Conservation (phyloP, 179 eudicot genomes). For the Patellifolia procumbens region DNA sequence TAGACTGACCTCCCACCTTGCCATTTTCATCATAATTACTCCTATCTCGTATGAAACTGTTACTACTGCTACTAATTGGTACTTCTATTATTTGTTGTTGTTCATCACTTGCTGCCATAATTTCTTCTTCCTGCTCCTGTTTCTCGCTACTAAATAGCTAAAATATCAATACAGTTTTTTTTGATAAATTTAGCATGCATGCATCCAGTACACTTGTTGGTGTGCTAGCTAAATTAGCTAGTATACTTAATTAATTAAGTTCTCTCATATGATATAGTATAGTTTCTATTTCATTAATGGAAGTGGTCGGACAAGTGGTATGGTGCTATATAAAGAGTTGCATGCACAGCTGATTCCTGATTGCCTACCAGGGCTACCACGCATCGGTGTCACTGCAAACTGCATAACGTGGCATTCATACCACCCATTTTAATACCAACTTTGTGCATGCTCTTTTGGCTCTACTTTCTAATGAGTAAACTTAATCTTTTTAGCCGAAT, state of each 20-base stretch:
- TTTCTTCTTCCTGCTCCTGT: not conserved
- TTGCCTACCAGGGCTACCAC: constrained; percentile 5
- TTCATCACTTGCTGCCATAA: not conserved
- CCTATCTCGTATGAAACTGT: too few relatives aligned
- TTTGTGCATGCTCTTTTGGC: constrained; percentile 1
- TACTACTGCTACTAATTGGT: not conserved
- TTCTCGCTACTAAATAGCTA: not conserved
- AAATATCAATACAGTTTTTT: too few relatives aligned
- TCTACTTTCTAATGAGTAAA: not conserved
- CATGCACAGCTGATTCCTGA: not conserved
- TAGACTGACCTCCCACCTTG: not conserved
- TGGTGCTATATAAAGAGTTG: not conserved
- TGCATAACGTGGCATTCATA: not conserved
- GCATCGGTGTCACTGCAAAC: not conserved
- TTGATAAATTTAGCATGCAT: not conserved
- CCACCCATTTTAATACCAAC: too few relatives aligned
- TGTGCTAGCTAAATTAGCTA: too few relatives aligned
- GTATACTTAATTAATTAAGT: not conserved
- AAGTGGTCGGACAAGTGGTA: not conserved
- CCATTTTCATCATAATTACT: not conserved
- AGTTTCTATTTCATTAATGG: too few relatives aligned
- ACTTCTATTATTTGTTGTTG: not conserved
- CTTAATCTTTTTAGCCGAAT: too few relatives aligned
- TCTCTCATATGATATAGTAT: too few relatives aligned
- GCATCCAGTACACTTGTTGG: not conserved